A percentile compares a stretch with the other conserved stretches of the same genome.
These are phyloP conservation scores for Nigrospora oryzae DNA, from an alignment of 2,329 filamentous ascomycete species.

Conservation along the genomic window DNA sequence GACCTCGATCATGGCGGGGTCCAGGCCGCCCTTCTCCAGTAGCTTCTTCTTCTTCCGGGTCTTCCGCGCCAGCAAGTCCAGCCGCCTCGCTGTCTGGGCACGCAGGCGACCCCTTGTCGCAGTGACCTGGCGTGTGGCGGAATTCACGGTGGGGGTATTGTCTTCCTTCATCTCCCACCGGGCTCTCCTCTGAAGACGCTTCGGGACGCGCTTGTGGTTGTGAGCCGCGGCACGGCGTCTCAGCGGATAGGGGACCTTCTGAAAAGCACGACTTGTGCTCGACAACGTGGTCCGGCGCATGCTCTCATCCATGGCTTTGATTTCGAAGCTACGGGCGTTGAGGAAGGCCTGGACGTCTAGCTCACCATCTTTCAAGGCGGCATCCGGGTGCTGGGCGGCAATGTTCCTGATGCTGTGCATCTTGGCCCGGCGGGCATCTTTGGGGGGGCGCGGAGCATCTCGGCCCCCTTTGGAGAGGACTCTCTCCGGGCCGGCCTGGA, in stretches of 20 bases:
- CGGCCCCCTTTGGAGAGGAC: too few species aligned
- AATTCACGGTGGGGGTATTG: slow-evolving; percentile 76
- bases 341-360: slow-evolving; percentile 81
- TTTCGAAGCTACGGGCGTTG: slow-evolving; percentile 80
- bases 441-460: not conserved
- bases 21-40: slow-evolving; percentile 21
- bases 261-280: slow-evolving; percentile 68
- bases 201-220: slow-evolving; percentile 85
- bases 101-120: slow-evolving; percentile 54
- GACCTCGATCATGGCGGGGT: slow-evolving; percentile 25
- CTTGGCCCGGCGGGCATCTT: not conserved
- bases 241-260: slow-evolving; percentile 78
- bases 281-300: slow-evolving; percentile 65
- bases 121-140: slow-evolving; percentile 51
- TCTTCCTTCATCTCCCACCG: slow-evolving; percentile 73
- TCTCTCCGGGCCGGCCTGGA: too few species aligned
- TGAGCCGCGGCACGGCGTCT: slow-evolving; percentile 86
- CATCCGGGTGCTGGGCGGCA: slow-evolving; percentile 39
- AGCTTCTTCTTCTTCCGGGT: slow-evolving; percentile 30
- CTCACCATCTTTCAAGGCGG: slow-evolving; percentile 60
- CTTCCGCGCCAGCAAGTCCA: slow-evolving; percentile 54
- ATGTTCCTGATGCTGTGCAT: slow-evolving; percentile 26
- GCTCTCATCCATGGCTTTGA: slow-evolving; percentile 72
- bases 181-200: slow-evolving; percentile 62
- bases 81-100: slow-evolving; percentile 65